phyloP scores from a whole-genome alignment of 305 asterid genomes.

The Rubia tinctorum region DNA sequence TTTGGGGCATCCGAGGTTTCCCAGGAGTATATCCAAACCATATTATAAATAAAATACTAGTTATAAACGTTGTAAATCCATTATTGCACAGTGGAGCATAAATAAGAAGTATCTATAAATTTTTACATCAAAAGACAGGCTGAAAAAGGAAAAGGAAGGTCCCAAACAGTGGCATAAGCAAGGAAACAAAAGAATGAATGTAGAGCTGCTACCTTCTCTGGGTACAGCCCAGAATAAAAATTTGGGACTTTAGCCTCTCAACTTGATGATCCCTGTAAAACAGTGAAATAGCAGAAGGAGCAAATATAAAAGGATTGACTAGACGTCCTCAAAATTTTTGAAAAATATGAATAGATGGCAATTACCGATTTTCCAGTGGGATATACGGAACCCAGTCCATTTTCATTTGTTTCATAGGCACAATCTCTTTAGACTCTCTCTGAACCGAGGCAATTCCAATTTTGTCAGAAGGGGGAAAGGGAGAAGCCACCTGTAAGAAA shows the following conservation, averaged over 20 bases:
- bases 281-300: slow-evolving; percentile 11
- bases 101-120: background rate
- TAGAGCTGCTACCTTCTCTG: slow-evolving; percentile 69
- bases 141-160: background rate
- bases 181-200: slow-evolving; percentile 5
- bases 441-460: slow-evolving; percentile 91
- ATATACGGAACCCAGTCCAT: slow-evolving; percentile 97
- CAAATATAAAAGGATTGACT: background rate
- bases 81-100: too few relatives aligned
- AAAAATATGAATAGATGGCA: slow-evolving; percentile 7
- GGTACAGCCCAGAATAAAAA: slow-evolving; percentile 61
- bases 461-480: slow-evolving; percentile 92
- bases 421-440: slow-evolving; percentile 80
- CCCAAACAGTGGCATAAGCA: slow-evolving; percentile 7
- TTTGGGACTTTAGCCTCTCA: slow-evolving; percentile 72
- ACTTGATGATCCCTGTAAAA: slow-evolving; percentile 60
- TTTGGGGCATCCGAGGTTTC: background rate
- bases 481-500: slow-evolving; percentile 62
- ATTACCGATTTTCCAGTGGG: slow-evolving; percentile 67
- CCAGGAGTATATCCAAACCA: background rate
- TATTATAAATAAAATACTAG: background rate
- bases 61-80: background rate
- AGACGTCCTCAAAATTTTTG: background rate
- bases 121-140: background rate
- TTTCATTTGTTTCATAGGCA: slow-evolving; percentile 95